phyloP scores from a whole-genome alignment of 257 asterid species.

The Orobanche coerulescens region DNA sequence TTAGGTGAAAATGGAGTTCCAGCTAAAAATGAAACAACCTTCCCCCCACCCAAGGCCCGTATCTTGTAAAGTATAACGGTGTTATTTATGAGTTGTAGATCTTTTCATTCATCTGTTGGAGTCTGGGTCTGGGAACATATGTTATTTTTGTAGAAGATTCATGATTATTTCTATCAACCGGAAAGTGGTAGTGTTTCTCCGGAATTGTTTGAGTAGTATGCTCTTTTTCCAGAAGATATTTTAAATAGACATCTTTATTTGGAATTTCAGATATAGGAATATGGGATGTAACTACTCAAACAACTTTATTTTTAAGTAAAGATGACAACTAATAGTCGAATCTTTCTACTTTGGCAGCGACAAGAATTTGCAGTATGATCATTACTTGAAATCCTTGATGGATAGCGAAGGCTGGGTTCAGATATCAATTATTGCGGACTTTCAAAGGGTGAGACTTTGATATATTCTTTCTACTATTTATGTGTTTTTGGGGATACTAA shows the following conservation, averaged over 20 bases:
- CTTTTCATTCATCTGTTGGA: background rate
- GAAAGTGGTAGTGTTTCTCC: background rate
- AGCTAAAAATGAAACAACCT: background rate
- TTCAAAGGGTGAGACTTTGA: conserved; percentile 56
- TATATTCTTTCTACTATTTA: conserved; percentile 1
- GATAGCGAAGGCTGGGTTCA: conserved; percentile 92
- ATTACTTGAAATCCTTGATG: conserved; percentile 75
- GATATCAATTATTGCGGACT: conserved; percentile 56
- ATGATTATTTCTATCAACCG: background rate
- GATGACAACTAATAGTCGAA: conserved; percentile 7
- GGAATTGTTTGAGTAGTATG: background rate
- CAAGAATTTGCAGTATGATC: conserved; percentile 65
- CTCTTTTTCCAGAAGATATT: background rate
- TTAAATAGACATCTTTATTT: background rate
- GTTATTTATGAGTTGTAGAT: background rate
- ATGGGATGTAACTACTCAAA: background rate
- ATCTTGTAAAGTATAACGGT: background rate
- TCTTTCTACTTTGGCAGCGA: conserved; percentile 46
- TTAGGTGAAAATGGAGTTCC: conserved; percentile 12
- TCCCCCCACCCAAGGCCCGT: background rate
- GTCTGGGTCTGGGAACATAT: background rate
- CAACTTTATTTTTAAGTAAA: conserved; percentile 6
- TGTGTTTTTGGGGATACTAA: background rate
- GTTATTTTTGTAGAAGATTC: background rate
- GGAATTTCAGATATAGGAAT: background rate